phyloP scores from a whole-genome alignment of 1,139 yeast genomes.

The Sugiyamaella novakii region DNA sequence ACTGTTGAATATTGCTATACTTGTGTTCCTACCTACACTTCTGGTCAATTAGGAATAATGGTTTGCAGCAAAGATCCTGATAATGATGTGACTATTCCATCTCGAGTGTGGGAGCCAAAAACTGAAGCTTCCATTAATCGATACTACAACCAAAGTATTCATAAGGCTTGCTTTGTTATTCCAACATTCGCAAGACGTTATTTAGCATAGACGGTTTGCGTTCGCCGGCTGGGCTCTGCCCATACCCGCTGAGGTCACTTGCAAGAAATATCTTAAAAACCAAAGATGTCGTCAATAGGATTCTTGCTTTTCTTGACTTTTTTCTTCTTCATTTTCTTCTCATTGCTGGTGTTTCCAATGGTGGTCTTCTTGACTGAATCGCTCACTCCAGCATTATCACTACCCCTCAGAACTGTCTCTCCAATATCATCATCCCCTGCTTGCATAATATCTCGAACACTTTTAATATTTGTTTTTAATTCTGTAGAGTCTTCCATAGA shows the following conservation, averaged over 20 bases:
- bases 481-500: no score
- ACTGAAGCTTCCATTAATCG: slow-evolving; percentile 58
- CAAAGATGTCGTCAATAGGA: slow-evolving; percentile 42
- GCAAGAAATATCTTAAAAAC: slow-evolving; percentile 23
- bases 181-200: slow-evolving; percentile 77
- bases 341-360: slow-evolving; percentile 17
- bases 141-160: slow-evolving; percentile 76
- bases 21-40: slow-evolving; percentile 94
- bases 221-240: no score
- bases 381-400: slow-evolving; percentile 14
- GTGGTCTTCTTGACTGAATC: slow-evolving; percentile 4
- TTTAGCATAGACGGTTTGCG: slow-evolving; percentile 25
- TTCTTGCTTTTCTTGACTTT: slow-evolving; percentile 32
- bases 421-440: slow-evolving; percentile 16
- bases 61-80: slow-evolving; percentile 68
- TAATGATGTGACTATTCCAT: slow-evolving; percentile 58
- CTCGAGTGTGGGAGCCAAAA: slow-evolving; percentile 51
- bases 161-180: slow-evolving; percentile 75
- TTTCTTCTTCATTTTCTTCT: slow-evolving; percentile 26
- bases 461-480: no score
- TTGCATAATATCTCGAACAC: no score
- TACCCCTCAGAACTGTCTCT: slow-evolving; percentile 1
- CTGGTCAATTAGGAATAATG: slow-evolving; percentile 90
- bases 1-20: slow-evolving; percentile 81
- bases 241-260: no score